phyloP scores from a whole-genome alignment of 805 yeast genomes.

The Nakazawaea ernobii region DNA sequence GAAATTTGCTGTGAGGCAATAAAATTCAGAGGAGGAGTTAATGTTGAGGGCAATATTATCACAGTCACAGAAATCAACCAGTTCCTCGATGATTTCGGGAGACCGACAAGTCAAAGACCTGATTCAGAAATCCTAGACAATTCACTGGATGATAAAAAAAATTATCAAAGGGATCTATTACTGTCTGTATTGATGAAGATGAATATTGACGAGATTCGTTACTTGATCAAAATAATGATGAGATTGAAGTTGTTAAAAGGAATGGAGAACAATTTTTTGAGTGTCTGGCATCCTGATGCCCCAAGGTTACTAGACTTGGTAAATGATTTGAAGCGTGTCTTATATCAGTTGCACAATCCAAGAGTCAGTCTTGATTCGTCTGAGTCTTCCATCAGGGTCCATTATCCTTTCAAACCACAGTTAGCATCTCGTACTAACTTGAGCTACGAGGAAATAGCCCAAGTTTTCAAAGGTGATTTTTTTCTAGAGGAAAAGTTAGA shows the following conservation, averaged over 20 bases:
- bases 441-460: slow-evolving; percentile 46
- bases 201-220: slow-evolving; percentile 58
- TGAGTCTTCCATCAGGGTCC: slow-evolving; percentile 36
- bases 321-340: slow-evolving; percentile 54
- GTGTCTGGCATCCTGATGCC: slow-evolving; percentile 78
- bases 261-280: slow-evolving; percentile 52
- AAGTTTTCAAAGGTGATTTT: slow-evolving; percentile 43
- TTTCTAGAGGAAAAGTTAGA: slow-evolving; percentile 87
- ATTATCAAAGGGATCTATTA: slow-evolving; percentile 37
- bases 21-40: slow-evolving; percentile 39
- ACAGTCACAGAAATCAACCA: slow-evolving; percentile 46
- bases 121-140: background rate
- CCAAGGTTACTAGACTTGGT: slow-evolving; percentile 57
- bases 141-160: slow-evolving; percentile 20
- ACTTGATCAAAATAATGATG: slow-evolving; percentile 63
- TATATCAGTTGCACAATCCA: slow-evolving; percentile 52
- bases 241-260: slow-evolving; percentile 55
- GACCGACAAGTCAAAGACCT: slow-evolving; percentile 13
- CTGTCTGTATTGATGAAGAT: slow-evolving; percentile 45
- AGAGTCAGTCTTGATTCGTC: slow-evolving; percentile 31
- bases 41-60: slow-evolving; percentile 27
- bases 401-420: slow-evolving; percentile 71
- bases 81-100: slow-evolving; percentile 38
- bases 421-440: slow-evolving; percentile 52
- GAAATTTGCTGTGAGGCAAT: slow-evolving; percentile 44